These are phyloP conservation scores for Fomitopsis serialis DNA, from an alignment of 768 basidiomycete species.

Conservation along the genomic window DNA sequence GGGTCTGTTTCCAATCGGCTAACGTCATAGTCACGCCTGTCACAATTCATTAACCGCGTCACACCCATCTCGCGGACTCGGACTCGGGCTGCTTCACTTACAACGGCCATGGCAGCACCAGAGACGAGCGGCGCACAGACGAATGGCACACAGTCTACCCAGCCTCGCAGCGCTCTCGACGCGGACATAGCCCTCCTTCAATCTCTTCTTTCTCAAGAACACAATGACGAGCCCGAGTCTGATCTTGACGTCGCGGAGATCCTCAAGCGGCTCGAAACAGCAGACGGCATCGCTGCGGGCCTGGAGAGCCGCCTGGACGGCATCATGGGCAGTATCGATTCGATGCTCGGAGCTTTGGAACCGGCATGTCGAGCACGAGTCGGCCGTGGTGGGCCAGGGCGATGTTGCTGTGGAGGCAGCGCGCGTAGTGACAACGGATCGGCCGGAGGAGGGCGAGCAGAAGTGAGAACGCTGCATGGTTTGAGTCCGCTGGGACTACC, in stretches of 20 bases:
- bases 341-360: conserved; percentile 43
- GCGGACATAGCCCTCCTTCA: conserved; percentile 32
- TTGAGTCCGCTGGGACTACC: no score
- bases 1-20: no score
- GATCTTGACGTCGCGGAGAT: conserved; percentile 47
- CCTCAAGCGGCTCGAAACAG: conserved; percentile 48
- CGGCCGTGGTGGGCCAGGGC: neutral
- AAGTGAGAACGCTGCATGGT: no score
- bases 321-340: conserved; percentile 54
- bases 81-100: neutral
- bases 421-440: neutral
- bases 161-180: conserved; percentile 18
- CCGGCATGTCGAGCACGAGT: neutral
- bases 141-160: neutral
- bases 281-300: conserved; percentile 52
- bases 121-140: neutral
- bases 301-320: conserved; percentile 61
- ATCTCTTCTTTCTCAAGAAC: conserved; percentile 26
- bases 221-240: conserved; percentile 32
- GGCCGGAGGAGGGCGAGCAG: no score
- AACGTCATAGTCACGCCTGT: neutral
- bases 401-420: neutral
- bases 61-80: neutral
- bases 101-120: neutral
- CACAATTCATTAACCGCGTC: neutral